Conservation (phyloP, 257 asterid genomes). For the Salvia rosmarinus region DNA sequence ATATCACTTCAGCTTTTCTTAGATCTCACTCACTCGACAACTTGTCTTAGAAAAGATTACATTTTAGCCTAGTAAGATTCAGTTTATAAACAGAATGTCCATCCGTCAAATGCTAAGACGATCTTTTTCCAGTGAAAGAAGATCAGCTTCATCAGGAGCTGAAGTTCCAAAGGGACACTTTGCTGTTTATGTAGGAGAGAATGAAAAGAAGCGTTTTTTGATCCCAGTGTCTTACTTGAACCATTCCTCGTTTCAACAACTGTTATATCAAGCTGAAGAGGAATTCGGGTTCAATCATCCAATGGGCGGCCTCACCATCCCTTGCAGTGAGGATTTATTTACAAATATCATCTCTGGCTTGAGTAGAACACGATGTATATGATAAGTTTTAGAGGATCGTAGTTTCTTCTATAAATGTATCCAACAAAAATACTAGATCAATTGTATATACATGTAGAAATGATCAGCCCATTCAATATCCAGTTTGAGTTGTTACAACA, state of each 20-base stretch:
- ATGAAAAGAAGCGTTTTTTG: constrained; percentile 11
- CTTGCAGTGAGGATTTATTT: constrained; percentile 42
- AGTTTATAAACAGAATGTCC: constrained; percentile 6
- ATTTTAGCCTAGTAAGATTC: neutral
- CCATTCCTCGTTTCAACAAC: neutral
- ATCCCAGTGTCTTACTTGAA: constrained; percentile 18
- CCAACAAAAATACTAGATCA: too few species aligned
- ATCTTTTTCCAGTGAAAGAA: constrained; percentile 10
- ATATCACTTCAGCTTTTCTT: too few species aligned
- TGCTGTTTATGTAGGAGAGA: neutral
- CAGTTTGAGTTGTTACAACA: too few species aligned
- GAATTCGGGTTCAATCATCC: constrained; percentile 20
- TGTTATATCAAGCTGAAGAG: neutral
- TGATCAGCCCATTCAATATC: too few species aligned
- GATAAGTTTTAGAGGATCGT: too few species aligned
- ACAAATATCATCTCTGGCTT: constrained; percentile 38
- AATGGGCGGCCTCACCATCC: constrained; percentile 28
- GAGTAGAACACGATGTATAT: constrained; percentile 19
- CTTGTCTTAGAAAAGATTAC: too few species aligned
- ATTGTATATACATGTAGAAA: too few species aligned
- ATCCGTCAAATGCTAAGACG: constrained; percentile 24
- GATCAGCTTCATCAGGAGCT: neutral
- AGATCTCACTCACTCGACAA: too few species aligned
- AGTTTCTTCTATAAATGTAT: too few species aligned
- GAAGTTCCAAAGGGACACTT: constrained; percentile 12